Base-by-base conservation (phyloP, 2,329 filamentous ascomycete genomes). In the Epichloe uncinata region DNA sequence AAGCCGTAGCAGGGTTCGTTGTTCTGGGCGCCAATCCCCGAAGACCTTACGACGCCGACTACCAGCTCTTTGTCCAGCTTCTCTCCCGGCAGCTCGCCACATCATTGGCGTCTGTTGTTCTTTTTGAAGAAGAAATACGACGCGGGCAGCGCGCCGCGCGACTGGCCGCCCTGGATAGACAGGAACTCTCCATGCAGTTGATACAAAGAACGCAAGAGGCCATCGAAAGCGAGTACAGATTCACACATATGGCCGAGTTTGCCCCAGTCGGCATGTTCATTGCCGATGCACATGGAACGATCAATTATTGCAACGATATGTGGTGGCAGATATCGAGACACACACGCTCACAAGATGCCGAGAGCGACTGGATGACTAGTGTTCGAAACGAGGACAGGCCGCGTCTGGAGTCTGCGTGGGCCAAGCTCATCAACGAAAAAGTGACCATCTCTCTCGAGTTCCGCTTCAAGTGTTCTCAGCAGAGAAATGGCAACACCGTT, bases 201-300 rank as follows among this genome's bases (percentile, higher is more conserved):
- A 80, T 81, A 42, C 72, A 84, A 16, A 70, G 77, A 34, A 81
- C 79, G 1, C 74, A 78, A 56, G 77, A 83, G 58, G 77, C 78
- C 0, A 71, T 75, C 41, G 79, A 83, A 58, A 81, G 81, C 61
- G 87, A 93, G 62, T 82, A 84, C 34, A 83, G 84, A 52, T 93
- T 93, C 61, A 87, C 85, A 0, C 75, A 85, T 42, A 89, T 93
- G 84, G 85, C 87, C 2, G 86, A 90, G 60, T 87, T 88, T 55
- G 84, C 85, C 0, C 87, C 87, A 0, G 86, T 90, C 1, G 87
- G 87, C 30, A 84, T 94, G 69, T 91, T 91, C 62, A 90, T 93
- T 56, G 84, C 85, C n/a, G 78, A 88, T 59, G 73, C 78, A 0
- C 65, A 72, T 40, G 87, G 87, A 3, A 70, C 75, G 22, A 85